A percentile compares a stretch with the other conserved stretches of the same genome.
phyloP scores from a whole-genome alignment of 768 basidiomycete genomes.

The Calocybe indica region DNA sequence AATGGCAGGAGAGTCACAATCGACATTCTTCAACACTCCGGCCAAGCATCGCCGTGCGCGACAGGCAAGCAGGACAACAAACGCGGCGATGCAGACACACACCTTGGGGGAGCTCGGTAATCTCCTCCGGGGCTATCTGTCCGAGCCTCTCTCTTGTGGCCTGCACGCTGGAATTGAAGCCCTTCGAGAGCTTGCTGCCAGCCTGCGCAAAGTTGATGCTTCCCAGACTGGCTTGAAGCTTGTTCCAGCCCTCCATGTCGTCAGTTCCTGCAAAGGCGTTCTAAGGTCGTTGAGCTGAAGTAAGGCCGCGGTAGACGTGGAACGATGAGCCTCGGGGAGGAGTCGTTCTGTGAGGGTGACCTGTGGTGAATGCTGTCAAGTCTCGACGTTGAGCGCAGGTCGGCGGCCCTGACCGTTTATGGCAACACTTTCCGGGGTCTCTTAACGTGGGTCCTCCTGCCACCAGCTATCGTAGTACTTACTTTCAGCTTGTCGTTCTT shows the following conservation, averaged over 20 bases:
- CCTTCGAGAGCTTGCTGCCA: slow-evolving; percentile 71
- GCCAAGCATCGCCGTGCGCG: background rate
- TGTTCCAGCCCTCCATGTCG: slow-evolving; percentile 61
- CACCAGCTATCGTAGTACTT: too few relatives aligned
- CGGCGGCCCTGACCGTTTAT: too few relatives aligned
- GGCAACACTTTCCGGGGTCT: too few relatives aligned
- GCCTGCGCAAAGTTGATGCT: slow-evolving; percentile 70
- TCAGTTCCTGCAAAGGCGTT: slow-evolving; percentile 12
- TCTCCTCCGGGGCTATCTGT: slow-evolving; percentile 84
- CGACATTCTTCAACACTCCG: too few relatives aligned
- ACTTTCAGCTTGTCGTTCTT: too few relatives aligned
- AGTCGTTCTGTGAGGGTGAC: too few relatives aligned
- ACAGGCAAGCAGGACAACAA: background rate
- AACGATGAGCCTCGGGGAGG: too few relatives aligned
- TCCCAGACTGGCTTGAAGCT: slow-evolving; percentile 56
- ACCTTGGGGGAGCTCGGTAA: slow-evolving; percentile 92
- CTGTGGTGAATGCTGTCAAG: too few relatives aligned
- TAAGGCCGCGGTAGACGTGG: too few relatives aligned
- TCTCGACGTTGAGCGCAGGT: too few relatives aligned
- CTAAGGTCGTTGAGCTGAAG: background rate
- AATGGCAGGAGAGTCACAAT: background rate
- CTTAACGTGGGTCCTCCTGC: too few relatives aligned
- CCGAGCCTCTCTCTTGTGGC: slow-evolving; percentile 86
- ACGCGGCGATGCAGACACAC: slow-evolving; percentile 5
- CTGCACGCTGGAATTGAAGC: slow-evolving; percentile 77